These are phyloP conservation scores for Leucaena leucocephala DNA, from an alignment of 306 rosid species.

Conservation along the genomic window DNA sequence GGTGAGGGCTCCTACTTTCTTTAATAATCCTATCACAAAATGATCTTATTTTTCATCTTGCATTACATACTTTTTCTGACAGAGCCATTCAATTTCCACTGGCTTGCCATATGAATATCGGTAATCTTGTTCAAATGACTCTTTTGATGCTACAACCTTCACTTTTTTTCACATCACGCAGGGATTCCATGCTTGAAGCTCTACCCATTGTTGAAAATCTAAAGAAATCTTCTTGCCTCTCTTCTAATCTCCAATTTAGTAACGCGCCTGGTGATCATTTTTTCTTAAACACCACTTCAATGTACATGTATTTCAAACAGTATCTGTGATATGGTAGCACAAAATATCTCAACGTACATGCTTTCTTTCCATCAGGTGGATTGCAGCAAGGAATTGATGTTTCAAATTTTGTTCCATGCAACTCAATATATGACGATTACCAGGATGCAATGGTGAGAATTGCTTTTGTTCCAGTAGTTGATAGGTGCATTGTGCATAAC, in stretches of 20 bases:
- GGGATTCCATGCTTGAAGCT: conserved; percentile 72
- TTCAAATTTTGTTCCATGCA: conserved; percentile 44
- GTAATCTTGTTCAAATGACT: conserved; percentile 19
- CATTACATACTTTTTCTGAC: conserved; percentile 22
- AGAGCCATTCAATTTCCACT: conserved; percentile 55
- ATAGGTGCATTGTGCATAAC: not conserved
- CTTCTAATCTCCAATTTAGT: conserved; percentile 49
- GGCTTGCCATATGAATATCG: conserved; percentile 39
- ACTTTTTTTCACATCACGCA: conserved; percentile 48
- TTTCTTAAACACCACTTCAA: conserved; percentile 10
- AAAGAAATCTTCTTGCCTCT: conserved; percentile 46
- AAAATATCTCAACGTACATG: conserved; percentile 35
- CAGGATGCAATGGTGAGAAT: conserved; percentile 49
- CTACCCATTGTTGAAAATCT: conserved; percentile 45
- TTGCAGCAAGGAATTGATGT: conserved; percentile 35
- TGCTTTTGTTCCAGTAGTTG: conserved; percentile 4
- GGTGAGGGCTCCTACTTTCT: conserved; percentile 41
- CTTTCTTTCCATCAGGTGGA: conserved; percentile 43
- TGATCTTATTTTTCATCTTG: conserved; percentile 17
- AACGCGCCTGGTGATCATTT: conserved; percentile 41
- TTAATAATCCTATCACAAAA: conserved; percentile 13
- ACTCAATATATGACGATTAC: conserved; percentile 40
- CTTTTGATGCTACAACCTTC: conserved; percentile 33
- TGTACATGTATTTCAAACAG: conserved; percentile 33
- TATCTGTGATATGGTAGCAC: conserved; percentile 33